phyloP scores from a whole-genome alignment of 2,329 filamentous ascomycete species.

The Bipolaris oryzae region DNA sequence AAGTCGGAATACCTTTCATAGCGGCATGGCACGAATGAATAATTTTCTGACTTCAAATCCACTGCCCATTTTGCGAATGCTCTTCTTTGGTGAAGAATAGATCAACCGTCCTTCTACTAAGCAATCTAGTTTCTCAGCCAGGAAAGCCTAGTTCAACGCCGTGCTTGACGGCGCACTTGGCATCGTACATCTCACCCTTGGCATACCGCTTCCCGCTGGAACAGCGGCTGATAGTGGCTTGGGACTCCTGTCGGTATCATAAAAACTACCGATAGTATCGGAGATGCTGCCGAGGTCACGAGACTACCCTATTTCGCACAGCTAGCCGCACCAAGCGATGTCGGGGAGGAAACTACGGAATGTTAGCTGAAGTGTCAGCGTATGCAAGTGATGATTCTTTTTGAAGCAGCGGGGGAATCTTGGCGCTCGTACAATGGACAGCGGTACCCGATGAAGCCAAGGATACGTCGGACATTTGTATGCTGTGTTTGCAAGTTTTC shows the following conservation, averaged over 20 bases:
- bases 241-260: slow-evolving; percentile 16
- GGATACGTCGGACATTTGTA: too few relatives aligned
- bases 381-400: too few relatives aligned
- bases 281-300: neutral
- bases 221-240: slow-evolving; percentile 14
- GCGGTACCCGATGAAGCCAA: too few relatives aligned
- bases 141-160: neutral
- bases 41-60: neutral
- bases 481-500: too few relatives aligned
- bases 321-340: neutral
- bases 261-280: slow-evolving; percentile 5
- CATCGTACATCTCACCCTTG: neutral
- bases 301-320: neutral
- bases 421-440: too few relatives aligned
- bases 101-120: neutral
- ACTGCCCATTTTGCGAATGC: neutral
- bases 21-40: slow-evolving; percentile 1
- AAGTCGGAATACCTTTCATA: neutral
- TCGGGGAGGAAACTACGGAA: neutral
- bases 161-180: neutral
- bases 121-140: neutral
- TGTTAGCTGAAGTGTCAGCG: neutral
- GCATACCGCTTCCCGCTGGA: slow-evolving; percentile 13
- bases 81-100: neutral
- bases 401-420: too few relatives aligned